These are phyloP conservation scores for Thermoascus crustaceus DNA, from an alignment of 2,329 filamentous ascomycete species.

Conservation along the genomic window DNA sequence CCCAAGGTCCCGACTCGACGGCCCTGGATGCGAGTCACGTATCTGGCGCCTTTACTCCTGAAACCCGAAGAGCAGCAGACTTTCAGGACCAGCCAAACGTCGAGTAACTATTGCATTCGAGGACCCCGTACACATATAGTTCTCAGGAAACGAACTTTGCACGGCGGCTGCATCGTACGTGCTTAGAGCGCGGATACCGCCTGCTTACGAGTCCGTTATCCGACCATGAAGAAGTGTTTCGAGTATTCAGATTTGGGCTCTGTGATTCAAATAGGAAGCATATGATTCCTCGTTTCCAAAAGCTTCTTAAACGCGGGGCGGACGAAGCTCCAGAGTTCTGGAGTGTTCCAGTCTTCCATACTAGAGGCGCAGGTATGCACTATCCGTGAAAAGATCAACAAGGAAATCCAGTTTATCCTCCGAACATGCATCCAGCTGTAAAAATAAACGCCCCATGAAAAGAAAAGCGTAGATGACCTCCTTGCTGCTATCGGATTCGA, in stretches of 20 bases:
- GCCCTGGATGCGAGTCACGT: no score
- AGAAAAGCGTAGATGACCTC: conserved; percentile 11
- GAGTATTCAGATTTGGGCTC: conserved; percentile 62
- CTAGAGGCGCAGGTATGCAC: conserved; percentile 62
- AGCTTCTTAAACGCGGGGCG: conserved; percentile 29
- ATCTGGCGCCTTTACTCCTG: background rate
- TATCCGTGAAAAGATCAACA: conserved; percentile 40
- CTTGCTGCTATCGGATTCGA: conserved; percentile 50
- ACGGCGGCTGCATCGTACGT: conserved; percentile 59
- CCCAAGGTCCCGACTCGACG: no score
- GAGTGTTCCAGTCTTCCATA: conserved; percentile 53
- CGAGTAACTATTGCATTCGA: conserved; percentile 13
- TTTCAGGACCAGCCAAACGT: conserved; percentile 15
- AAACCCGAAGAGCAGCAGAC: no score
- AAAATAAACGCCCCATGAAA: conserved; percentile 17
- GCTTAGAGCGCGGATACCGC: conserved; percentile 54
- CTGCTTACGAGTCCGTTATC: conserved; percentile 45
- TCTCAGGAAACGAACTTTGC: conserved; percentile 61
- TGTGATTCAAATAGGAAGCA: conserved; percentile 43
- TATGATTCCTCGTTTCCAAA: conserved; percentile 31
- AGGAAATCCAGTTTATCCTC: conserved; percentile 25
- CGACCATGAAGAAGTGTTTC: conserved; percentile 42
- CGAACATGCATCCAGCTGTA: conserved; percentile 14
- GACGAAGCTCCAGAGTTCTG: conserved; percentile 51
- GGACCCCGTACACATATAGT: conserved; percentile 48